phyloP scores from a whole-genome alignment of 2,329 filamentous ascomycete genomes.

The Fusarium oxysporum region DNA sequence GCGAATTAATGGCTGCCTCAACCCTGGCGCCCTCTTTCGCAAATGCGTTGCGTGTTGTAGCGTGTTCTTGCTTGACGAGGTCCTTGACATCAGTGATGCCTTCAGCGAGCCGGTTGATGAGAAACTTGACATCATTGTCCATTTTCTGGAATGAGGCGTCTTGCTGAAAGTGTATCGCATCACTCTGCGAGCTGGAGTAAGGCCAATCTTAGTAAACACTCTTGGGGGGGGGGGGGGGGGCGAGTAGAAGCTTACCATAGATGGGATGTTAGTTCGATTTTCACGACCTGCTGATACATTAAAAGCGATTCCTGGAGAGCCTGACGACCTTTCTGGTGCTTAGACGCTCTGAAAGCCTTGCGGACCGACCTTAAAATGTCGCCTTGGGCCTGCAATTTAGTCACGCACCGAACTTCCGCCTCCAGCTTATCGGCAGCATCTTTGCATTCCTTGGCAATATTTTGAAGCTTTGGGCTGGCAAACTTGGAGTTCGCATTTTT shows the following conservation, averaged over 20 bases:
- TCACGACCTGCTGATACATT: accelerated
- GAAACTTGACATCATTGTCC: background rate
- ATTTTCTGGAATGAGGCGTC: accelerated
- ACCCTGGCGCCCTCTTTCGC: accelerated
- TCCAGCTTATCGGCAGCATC: accelerated
- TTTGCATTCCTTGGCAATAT: background rate
- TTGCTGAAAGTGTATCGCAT: background rate
- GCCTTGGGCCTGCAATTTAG: accelerated
- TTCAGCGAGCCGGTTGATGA: background rate
- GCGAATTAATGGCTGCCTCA: accelerated
- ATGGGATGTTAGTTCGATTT: accelerated
- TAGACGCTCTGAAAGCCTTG: accelerated
- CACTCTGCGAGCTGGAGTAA: accelerated
- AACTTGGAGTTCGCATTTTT: accelerated
- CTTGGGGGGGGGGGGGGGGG: too few species aligned
- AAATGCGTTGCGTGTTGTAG: accelerated
- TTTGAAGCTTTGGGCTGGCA: background rate
- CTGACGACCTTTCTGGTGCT: too few species aligned
- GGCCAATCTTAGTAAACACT: too few species aligned
- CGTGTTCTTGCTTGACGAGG: accelerated
- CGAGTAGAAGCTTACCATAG: background rate
- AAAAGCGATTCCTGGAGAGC: accelerated
- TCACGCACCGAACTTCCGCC: accelerated
- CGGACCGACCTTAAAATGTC: accelerated
- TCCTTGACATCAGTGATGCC: accelerated